phyloP scores from a whole-genome alignment of 2,329 filamentous ascomycete genomes.

The Sporothrix pallida region DNA sequence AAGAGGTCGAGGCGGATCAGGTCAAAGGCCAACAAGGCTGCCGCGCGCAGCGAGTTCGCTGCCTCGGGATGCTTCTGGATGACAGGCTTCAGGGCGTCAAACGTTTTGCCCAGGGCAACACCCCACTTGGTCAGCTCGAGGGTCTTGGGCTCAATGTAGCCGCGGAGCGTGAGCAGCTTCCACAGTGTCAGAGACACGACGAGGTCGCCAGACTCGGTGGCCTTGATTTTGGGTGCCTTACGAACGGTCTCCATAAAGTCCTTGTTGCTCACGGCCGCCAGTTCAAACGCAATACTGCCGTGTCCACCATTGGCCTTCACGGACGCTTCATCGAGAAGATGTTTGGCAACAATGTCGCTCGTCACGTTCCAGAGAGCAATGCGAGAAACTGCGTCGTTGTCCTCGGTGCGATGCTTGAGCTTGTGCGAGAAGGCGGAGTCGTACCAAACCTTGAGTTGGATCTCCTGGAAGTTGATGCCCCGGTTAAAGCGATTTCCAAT shows the following conservation, averaged over 20 bases:
- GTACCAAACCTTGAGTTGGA: slow-evolving; percentile 84
- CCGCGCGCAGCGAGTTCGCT: slow-evolving; percentile 68
- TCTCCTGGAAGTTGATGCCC: slow-evolving; percentile 79
- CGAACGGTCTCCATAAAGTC: slow-evolving; percentile 72
- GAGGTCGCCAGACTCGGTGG: slow-evolving; percentile 67
- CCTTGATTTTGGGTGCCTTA: slow-evolving; percentile 59
- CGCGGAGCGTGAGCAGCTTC: slow-evolving; percentile 87
- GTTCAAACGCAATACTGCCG: slow-evolving; percentile 62
- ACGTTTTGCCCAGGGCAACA: slow-evolving; percentile 72
- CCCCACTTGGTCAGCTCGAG: slow-evolving; percentile 88
- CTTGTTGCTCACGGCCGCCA: slow-evolving; percentile 70
- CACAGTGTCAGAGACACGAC: slow-evolving; percentile 76
- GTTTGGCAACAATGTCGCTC: slow-evolving; percentile 58
- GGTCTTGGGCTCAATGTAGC: slow-evolving; percentile 73
- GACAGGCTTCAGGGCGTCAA: slow-evolving; percentile 66
- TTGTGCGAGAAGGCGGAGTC: slow-evolving; percentile 70
- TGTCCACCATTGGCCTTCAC: too few species aligned
- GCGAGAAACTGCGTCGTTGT: slow-evolving; percentile 54
- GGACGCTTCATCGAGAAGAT: slow-evolving; percentile 48
- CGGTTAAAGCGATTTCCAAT: slow-evolving; percentile 80
- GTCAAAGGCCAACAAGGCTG: slow-evolving; percentile 83
- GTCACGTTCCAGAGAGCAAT: slow-evolving; percentile 75
- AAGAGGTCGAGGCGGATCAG: slow-evolving; percentile 80
- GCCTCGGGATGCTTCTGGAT: slow-evolving; percentile 53
- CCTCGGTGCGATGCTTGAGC: slow-evolving; percentile 65